These are phyloP conservation scores for Epichloe glyceriae DNA, from an alignment of 2,329 filamentous ascomycete species.

Conservation along the genomic window DNA sequence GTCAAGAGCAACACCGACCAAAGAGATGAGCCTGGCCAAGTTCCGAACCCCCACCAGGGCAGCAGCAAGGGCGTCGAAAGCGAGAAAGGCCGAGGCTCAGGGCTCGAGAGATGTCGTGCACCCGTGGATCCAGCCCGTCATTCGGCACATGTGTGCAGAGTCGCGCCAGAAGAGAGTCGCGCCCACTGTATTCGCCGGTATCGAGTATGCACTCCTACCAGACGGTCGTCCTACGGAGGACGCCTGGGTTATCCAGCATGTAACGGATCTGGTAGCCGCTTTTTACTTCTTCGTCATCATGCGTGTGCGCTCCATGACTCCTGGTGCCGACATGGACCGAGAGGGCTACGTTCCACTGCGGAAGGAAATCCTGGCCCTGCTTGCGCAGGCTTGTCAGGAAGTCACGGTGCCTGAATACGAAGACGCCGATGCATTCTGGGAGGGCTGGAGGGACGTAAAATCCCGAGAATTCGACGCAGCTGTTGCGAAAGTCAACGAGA, in stretches of 20 bases:
- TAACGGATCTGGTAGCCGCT: conserved; percentile 44
- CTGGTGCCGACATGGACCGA: conserved; percentile 25
- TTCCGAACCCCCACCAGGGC: conserved; percentile 25
- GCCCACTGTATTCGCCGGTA: conserved; percentile 62
- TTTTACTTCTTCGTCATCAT: conserved; percentile 48
- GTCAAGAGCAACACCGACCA: conserved; percentile 33
- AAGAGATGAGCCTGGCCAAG: conserved; percentile 28
- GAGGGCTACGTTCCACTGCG: conserved; percentile 31
- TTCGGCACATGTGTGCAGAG: conserved; percentile 49
- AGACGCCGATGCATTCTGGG: conserved; percentile 35
- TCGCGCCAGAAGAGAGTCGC: conserved; percentile 48
- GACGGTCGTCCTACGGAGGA: conserved; percentile 32
- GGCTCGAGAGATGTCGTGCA: conserved; percentile 29
- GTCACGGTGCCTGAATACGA: conserved; percentile 24
- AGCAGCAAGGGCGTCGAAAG: conserved; percentile 27
- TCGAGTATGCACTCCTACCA: conserved; percentile 42
- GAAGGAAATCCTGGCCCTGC: conserved; percentile 32
- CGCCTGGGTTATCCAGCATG: conserved; percentile 34
- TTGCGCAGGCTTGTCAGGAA: conserved; percentile 28
- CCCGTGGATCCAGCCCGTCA: conserved; percentile 55
- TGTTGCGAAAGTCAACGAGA: conserved; percentile 42
- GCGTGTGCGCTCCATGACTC: conserved; percentile 30
- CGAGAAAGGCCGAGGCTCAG: conserved; percentile 15
- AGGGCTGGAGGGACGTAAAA: conserved; percentile 36
- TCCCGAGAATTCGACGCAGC: conserved; percentile 48